Conservation (phyloP, 2,329 filamentous ascomycete genomes). For the Leptosphaerulina australis region DNA sequence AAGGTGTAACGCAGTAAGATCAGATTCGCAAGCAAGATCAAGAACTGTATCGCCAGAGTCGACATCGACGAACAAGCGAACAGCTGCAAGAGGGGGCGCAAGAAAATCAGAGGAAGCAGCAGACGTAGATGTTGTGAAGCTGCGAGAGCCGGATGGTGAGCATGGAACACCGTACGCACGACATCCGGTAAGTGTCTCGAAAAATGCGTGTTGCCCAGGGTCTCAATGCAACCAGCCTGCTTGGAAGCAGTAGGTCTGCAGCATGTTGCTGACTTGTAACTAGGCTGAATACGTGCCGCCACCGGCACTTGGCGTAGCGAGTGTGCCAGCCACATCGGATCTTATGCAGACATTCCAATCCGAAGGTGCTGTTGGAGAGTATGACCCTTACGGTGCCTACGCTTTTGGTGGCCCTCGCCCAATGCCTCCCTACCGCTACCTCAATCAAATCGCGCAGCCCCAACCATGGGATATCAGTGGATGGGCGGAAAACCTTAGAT, state of each 20-base stretch:
- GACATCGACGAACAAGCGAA: not conserved
- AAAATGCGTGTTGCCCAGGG: not conserved
- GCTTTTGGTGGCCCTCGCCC: constrained; percentile 29
- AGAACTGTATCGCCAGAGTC: not conserved
- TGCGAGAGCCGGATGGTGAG: not conserved
- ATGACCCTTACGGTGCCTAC: constrained; percentile 17
- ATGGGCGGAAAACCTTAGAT: constrained; percentile 38
- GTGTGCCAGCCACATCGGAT: not conserved
- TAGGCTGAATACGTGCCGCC: constrained; percentile 15
- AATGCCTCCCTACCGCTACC: constrained; percentile 25
- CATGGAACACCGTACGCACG: not conserved
- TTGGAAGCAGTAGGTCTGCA: not conserved
- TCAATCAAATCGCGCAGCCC: constrained; percentile 21
- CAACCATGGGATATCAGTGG: constrained; percentile 22
- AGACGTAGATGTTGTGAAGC: not conserved
- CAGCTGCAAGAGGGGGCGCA: not conserved
- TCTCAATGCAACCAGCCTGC: no score
- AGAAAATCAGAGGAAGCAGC: not conserved
- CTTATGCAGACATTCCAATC: constrained; percentile 2
- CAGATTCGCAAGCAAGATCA: not conserved
- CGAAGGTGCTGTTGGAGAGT: constrained; percentile 12
- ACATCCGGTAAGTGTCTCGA: not conserved
- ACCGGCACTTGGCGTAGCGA: not conserved
- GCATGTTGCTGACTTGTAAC: not conserved
- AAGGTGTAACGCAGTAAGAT: not conserved